Conservation (phyloP, 176 grass and related monocot genomes). For the Oryza glumipatula region DNA sequence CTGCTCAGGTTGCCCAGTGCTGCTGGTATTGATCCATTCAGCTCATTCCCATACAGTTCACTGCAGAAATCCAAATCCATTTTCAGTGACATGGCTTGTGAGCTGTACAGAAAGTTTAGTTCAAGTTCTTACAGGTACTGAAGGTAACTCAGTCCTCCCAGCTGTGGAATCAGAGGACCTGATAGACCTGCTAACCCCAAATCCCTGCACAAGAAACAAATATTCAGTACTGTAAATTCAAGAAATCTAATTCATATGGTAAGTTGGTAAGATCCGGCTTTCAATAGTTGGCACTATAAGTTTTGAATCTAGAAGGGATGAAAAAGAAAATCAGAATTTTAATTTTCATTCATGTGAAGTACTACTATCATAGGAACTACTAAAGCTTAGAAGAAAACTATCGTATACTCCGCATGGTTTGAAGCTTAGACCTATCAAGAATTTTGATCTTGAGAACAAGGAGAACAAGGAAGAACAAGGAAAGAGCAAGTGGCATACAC, state of each 20-base stretch:
- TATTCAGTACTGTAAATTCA: background rate
- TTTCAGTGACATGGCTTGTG: too few relatives aligned
- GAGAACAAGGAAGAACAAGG: background rate
- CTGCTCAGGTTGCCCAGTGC: conserved; percentile 32
- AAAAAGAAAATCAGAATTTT: background rate
- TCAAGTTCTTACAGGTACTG: conserved; percentile 41
- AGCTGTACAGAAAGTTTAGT: background rate
- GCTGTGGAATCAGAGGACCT: conserved; percentile 36
- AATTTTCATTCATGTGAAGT: background rate
- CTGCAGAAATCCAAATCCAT: conserved; percentile 28
- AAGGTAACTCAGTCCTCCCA: conserved; percentile 29
- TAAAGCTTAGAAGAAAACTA: background rate
- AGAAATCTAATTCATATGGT: background rate
- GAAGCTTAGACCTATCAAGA: background rate
- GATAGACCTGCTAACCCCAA: conserved; percentile 44
- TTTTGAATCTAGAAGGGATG: background rate
- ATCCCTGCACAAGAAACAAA: conserved; percentile 36
- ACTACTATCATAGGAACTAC: background rate
- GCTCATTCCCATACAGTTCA: conserved; percentile 15
- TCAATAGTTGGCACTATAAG: background rate
- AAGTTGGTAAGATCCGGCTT: background rate
- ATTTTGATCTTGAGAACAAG: background rate
- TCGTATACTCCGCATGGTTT: background rate
- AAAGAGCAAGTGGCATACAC: conserved; percentile 24
- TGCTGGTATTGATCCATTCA: conserved; percentile 42